Base-by-base conservation (phyloP, 2,329 filamentous ascomycete species). In the Alternaria metachromatica region DNA sequence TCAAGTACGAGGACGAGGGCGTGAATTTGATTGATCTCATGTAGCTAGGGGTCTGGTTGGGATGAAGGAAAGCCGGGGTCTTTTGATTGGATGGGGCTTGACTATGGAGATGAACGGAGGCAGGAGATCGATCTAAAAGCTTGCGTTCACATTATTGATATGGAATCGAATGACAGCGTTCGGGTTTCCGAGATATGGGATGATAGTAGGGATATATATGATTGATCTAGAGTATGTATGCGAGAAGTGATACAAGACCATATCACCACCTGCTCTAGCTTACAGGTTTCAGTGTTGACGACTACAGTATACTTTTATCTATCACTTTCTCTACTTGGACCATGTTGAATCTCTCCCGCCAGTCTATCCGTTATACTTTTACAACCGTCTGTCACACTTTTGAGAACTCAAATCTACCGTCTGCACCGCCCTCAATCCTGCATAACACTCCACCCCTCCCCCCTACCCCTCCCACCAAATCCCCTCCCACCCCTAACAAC, bases 381-480 rank as follows among this genome's bases (percentile, higher is more conserved):
- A 23, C 46, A 20, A 1, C 25, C n/a, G 12, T n/a, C 23, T 28
- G 11, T 7, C 44, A 20, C 21, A 46, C 13, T 7, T 4, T 25
- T 12, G 2, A 12, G 3, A 3, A 48, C 12, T 2, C 6, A 20
- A 12, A 1, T 12, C 45, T 18, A 18, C 3, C 45, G 0, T 18
- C 45, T 28, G 9, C 13, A 18, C 20, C 6, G 6, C 33, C 37
- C 15, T 43, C n/a, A 25, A 43, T 70, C 56, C 23, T 74, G 69
- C 70, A 72, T 72, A n/a, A 66, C 61, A 30, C 69, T 65, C 63
- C 69, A 65, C 6, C 70, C 70, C 15, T 68, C 62, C 0, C 64
- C 67, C 8, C 64, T 41, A 6, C 65, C 63, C 9, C 63, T 64
- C 2, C 64, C 65, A 20, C 48, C 53, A 46, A 41, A 9, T 13